Evolutionary conservation across 2,329 filamentous ascomycete genomes (phyloP).

Genomic region (Diatrype stigma): DNA sequence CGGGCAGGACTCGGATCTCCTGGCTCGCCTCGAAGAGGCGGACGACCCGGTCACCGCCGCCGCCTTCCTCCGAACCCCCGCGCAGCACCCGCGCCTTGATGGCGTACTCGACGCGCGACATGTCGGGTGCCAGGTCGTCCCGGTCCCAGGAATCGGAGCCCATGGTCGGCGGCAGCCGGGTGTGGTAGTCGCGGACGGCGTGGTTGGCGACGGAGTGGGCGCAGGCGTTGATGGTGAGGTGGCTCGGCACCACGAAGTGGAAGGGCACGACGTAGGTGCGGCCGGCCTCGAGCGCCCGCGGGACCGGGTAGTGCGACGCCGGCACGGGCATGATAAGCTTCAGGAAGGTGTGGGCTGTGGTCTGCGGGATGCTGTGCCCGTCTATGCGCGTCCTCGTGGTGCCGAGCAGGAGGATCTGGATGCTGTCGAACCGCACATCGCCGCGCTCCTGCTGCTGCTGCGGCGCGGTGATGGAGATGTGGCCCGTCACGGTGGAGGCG

Average conservation of each 20-base stretch:
- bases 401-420: conserved; percentile 52
- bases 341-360: conserved; percentile 46
- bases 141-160: conserved; percentile 46
- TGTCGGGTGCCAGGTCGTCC: conserved; percentile 52
- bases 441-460: conserved; percentile 10
- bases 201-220: conserved; percentile 42
- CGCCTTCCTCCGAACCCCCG: no score
- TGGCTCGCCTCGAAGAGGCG: conserved; percentile 39
- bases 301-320: conserved; percentile 41
- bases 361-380: conserved; percentile 43
- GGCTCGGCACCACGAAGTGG: conserved; percentile 53
- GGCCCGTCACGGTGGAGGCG: conserved; percentile 46
- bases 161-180: conserved; percentile 49
- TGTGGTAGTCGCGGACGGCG: conserved; percentile 48
- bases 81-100: conserved; percentile 43
- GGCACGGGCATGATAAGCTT: conserved; percentile 34
- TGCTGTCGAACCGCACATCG: conserved; percentile 45
- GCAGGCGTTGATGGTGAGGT: conserved; percentile 55
- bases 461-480: conserved; percentile 41
- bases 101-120: conserved; percentile 50
- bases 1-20: conserved; percentile 50
- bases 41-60: conserved; percentile 15
- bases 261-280: conserved; percentile 50
- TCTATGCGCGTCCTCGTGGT: conserved; percentile 47
- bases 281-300: conserved; percentile 45